A percentile compares a stretch with the other conserved stretches of the same genome.
These are phyloP conservation scores for Penicillium psychrosexuale DNA, from an alignment of 2,329 filamentous ascomycete species.

Conservation along the genomic window DNA sequence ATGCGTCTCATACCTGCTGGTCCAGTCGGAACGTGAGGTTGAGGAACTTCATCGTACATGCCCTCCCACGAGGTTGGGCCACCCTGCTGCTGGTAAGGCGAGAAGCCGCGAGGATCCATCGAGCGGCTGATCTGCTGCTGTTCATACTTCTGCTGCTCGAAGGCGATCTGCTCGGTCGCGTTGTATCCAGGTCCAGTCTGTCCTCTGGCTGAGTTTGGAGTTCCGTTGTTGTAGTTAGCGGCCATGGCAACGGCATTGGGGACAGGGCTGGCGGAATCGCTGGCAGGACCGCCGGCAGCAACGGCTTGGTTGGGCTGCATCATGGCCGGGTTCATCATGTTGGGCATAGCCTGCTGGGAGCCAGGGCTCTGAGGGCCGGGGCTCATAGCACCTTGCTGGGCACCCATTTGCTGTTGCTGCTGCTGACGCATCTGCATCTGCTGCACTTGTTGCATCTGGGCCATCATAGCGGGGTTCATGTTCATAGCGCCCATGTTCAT, in stretches of 20 bases:
- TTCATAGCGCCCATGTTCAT: constrained; percentile 67
- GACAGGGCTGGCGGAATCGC: constrained; percentile 45
- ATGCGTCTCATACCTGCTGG: constrained; percentile 49
- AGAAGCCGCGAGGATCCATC: constrained; percentile 43
- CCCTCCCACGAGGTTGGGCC: constrained; percentile 91
- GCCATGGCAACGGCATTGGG: constrained; percentile 48
- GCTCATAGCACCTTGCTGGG: constrained; percentile 35
- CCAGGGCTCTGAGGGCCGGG: constrained; percentile 36
- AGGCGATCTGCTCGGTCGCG: constrained; percentile 68
- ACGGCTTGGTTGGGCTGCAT: constrained; percentile 51
- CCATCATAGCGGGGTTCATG: constrained; percentile 74
- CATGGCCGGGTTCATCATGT: constrained; percentile 68
- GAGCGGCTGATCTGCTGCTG: constrained; percentile 60
- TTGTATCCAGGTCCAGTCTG: constrained; percentile 57
- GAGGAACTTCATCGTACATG: constrained; percentile 95
- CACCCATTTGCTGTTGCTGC: constrained; percentile 61
- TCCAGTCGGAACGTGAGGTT: constrained; percentile 63
- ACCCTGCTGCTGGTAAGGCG: constrained; percentile 51
- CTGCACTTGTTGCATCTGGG: constrained; percentile 66
- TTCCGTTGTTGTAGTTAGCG: constrained; percentile 39
- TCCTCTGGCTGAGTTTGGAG: constrained; percentile 23
- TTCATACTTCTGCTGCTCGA: constrained; percentile 76
- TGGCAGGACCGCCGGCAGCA: constrained; percentile 9
- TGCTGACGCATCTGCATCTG: constrained; percentile 48
- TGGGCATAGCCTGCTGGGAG: constrained; percentile 56